Conservation (phyloP, 2,329 filamentous ascomycete genomes). For the Sporothrix luriei region DNA sequence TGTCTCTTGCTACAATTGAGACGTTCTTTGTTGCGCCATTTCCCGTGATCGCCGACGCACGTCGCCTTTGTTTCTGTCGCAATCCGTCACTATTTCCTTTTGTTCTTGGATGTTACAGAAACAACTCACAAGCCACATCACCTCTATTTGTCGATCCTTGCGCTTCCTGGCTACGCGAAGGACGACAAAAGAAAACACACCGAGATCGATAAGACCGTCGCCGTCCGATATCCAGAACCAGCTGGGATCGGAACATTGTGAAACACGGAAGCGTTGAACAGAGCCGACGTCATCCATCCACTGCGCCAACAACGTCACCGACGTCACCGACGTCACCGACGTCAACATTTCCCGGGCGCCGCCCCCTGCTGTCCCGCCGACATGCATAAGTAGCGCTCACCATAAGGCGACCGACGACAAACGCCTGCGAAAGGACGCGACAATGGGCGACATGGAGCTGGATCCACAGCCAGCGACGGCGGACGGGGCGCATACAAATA, state of each 20-base stretch:
- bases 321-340: not conserved
- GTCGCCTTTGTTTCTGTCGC: not conserved
- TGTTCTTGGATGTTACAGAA: not conserved
- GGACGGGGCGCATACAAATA: not conserved
- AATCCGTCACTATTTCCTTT: not conserved
- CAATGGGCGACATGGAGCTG: slow-evolving; percentile 7
- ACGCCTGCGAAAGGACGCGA: not conserved
- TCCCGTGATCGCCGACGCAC: not conserved
- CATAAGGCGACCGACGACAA: not conserved
- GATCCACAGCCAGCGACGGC: not conserved
- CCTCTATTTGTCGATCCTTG: not conserved
- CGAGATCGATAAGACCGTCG: not conserved
- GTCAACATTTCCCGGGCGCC: no score
- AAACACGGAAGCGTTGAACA: not conserved
- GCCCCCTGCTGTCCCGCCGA: no score
- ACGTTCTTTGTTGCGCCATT: not conserved
- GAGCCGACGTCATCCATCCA: not conserved
- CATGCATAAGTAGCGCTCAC: not conserved
- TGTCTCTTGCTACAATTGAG: no score
- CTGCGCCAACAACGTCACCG: not conserved
- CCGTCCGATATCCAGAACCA: not conserved
- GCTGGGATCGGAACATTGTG: not conserved
- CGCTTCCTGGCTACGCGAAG: not conserved
- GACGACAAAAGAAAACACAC: no score
- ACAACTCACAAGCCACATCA: no score